phyloP scores from a whole-genome alignment of 2,329 filamentous ascomycete genomes.

The Penicillium sp. region DNA sequence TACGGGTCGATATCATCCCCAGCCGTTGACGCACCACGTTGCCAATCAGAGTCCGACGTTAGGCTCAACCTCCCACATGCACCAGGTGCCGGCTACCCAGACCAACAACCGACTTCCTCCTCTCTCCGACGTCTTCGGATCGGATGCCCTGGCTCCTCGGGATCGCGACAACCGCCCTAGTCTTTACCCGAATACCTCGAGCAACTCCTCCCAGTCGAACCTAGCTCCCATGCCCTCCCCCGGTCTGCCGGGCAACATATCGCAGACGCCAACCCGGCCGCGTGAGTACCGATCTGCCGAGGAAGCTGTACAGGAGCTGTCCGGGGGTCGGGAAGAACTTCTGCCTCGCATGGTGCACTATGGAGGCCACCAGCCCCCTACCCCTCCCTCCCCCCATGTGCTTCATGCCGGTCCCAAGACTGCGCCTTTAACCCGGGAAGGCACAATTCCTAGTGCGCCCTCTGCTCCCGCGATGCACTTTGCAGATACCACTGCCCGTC shows the following conservation, averaged over 20 bases:
- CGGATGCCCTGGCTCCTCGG: constrained; percentile 60
- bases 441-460: constrained; percentile 64
- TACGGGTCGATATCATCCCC: constrained; percentile 79
- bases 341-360: constrained; percentile 95
- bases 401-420: constrained; percentile 31
- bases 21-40: constrained; percentile 72
- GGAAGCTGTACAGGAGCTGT: constrained; percentile 85
- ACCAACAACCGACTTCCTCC: constrained; percentile 90
- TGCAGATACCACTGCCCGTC: constrained; percentile 48
- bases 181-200: constrained; percentile 57
- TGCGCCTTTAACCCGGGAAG: constrained; percentile 36
- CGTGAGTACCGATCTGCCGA: constrained; percentile 94
- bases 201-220: constrained; percentile 61
- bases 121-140: constrained; percentile 88
- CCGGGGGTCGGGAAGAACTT: constrained; percentile 87
- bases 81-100: constrained; percentile 82
- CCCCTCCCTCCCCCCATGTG: constrained; percentile 69
- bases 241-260: constrained; percentile 57
- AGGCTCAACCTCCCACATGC: constrained; percentile 81
- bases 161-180: constrained; percentile 37
- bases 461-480: constrained; percentile 48
- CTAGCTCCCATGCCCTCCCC: constrained; percentile 74
- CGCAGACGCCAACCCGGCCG: constrained; percentile 60
- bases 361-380: constrained; percentile 87
- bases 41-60: constrained; percentile 79